Percentiles rank a stretch among this genome's conserved stretches.
These are phyloP conservation scores for Arthrobotrys pseudoclavata DNA, from an alignment of 2,329 filamentous ascomycete genomes.

Conservation along the genomic window DNA sequence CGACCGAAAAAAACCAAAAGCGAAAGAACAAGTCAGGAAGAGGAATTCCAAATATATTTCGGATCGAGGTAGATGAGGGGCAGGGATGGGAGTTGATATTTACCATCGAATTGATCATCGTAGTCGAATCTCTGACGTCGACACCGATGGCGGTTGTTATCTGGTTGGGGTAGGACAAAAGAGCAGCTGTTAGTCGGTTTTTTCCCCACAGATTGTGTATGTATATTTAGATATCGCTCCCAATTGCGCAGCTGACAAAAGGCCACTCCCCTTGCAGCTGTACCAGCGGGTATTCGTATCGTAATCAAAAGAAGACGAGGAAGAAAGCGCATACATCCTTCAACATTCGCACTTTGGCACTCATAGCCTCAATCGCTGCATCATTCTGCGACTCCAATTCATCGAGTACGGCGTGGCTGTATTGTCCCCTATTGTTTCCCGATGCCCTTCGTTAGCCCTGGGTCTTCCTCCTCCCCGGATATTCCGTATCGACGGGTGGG, in stretches of 20 bases:
- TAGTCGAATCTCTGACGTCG: conserved; percentile 90
- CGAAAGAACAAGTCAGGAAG: neutral
- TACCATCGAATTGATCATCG: conserved; percentile 87
- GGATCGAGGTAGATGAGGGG: neutral
- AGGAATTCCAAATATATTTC: conserved; percentile 6
- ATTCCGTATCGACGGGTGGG: neutral
- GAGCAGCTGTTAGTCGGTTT: conserved; percentile 22
- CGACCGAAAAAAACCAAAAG: neutral
- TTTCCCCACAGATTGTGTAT: neutral
- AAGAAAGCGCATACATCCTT: conserved; percentile 78
- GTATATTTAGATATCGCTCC: conserved; percentile 4
- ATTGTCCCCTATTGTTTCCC: conserved; percentile 78
- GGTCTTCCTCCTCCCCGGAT: neutral
- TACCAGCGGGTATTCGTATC: neutral
- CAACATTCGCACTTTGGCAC: conserved; percentile 87
- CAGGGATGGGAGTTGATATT: neutral
- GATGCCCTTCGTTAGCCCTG: neutral
- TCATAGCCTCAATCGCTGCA: conserved; percentile 86
- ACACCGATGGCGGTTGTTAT: conserved; percentile 94
- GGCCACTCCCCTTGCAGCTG: neutral
- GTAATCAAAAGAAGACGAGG: conserved; percentile 3
- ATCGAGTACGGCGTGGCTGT: conserved; percentile 89
- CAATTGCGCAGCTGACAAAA: conserved; percentile 5
- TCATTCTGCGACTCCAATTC: conserved; percentile 98
- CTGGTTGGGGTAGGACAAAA: conserved; percentile 67